phyloP scores from a whole-genome alignment of 2,329 filamentous ascomycete species.

The Fusarium staphyleae region DNA sequence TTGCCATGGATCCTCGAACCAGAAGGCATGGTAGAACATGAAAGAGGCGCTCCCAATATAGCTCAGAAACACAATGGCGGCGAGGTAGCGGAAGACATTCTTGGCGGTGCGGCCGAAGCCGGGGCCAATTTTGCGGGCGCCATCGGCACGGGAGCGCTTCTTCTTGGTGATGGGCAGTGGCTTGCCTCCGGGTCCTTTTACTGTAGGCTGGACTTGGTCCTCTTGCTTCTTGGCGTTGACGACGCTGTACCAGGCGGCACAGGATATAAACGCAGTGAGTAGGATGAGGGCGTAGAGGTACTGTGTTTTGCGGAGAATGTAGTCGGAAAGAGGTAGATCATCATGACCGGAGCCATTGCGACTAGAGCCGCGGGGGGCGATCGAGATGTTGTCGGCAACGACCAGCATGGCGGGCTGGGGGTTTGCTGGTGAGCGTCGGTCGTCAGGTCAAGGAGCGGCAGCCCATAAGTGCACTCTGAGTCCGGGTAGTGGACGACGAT shows the following conservation, averaged over 20 bases:
- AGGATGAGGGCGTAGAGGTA: slow-evolving; percentile 62
- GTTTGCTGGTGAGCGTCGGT: slow-evolving; percentile 33
- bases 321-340: slow-evolving; percentile 47
- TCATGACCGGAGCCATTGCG: slow-evolving; percentile 25
- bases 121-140: slow-evolving; percentile 53
- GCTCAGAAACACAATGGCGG: slow-evolving; percentile 72
- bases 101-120: slow-evolving; percentile 73
- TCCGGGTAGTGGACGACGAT: slow-evolving; percentile 15
- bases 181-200: slow-evolving; percentile 85
- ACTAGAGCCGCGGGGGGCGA: slow-evolving; percentile 36
- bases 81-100: slow-evolving; percentile 77
- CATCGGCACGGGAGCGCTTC: slow-evolving; percentile 55
- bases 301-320: slow-evolving; percentile 55
- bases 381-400: slow-evolving; percentile 44
- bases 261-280: slow-evolving; percentile 58
- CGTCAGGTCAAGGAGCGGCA: slow-evolving; percentile 34
- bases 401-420: slow-evolving; percentile 47
- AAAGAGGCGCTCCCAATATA: slow-evolving; percentile 78
- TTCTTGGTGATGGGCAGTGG: slow-evolving; percentile 76
- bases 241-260: slow-evolving; percentile 61
- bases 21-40: slow-evolving; percentile 76
- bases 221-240: slow-evolving; percentile 59
- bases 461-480: slow-evolving; percentile 34
- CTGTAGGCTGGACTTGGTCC: slow-evolving; percentile 54
- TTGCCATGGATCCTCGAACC: slow-evolving; percentile 48